Percentiles rank a stretch among this genome's conserved stretches.
phyloP scores from a whole-genome alignment of 2,329 filamentous ascomycete genomes.

The Diaporthe sp. region DNA sequence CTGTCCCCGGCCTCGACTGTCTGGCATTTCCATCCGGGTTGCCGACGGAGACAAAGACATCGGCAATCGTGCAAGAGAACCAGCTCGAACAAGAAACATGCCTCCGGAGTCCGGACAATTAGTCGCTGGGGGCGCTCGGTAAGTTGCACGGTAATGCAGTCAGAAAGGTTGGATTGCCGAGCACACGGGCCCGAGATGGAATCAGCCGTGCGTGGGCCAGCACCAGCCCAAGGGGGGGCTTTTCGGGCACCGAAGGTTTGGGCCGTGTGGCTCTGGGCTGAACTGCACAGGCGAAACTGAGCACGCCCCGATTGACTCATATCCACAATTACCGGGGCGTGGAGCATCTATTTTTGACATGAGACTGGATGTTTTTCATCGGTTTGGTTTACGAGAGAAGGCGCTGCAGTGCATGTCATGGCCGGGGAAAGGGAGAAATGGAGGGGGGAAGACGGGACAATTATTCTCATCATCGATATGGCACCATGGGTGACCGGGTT shows the following conservation, averaged over 20 bases:
- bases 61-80: not conserved
- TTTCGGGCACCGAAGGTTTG: conserved; percentile 40
- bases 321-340: not conserved
- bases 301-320: not conserved
- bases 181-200: conserved; percentile 16
- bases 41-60: not conserved
- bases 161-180: conserved; percentile 23
- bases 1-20: not conserved
- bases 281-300: conserved; percentile 15
- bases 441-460: not conserved
- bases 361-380: not conserved
- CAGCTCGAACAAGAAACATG: not conserved
- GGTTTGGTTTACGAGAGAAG: not conserved
- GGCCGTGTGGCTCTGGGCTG: conserved; percentile 11
- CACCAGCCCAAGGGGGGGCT: conserved; percentile 12
- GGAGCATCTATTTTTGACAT: not conserved
- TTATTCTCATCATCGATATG: not conserved
- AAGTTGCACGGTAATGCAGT: conserved; percentile 11
- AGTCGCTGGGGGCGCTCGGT: not conserved
- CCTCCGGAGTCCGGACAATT: conserved; percentile 26
- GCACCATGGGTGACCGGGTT: too few species aligned
- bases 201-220: conserved; percentile 22
- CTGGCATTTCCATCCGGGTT: not conserved
- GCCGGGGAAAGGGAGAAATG: not conserved
- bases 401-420: not conserved